Evolutionary conservation across 176 grass and related monocot genomes (phyloP), one percentile per base, ranked within the genome.

Genomic region (Oryza punctata): DNA sequence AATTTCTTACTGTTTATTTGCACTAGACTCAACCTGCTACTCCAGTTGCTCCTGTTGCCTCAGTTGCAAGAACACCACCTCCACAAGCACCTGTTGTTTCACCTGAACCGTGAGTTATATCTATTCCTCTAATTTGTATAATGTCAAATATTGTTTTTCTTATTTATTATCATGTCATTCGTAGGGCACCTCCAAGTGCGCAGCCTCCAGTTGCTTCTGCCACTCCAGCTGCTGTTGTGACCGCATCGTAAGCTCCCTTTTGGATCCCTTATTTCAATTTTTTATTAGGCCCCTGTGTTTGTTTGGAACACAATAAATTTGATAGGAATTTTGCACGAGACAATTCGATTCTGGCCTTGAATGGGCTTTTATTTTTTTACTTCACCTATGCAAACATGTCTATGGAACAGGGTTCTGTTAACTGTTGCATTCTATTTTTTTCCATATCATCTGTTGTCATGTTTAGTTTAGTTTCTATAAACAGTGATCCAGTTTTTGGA

Each of bases 81-180:
- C 47, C 82, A 84, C 79, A 86, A 84, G 78, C 89, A 76, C 89
- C 89, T 59, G 71, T 79, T 69, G 76, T 81, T 77, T 19, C 87
- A 69, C 78, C 86, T 75, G 78, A 87, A 83, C 65, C 61, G 94
- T 97, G 67, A 97, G 91, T 81, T 82, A 57, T 82, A 57, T 73
- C 69, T 16, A 27, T 76, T 65, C 18, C 18, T 59, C 28, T 73
- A 80, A 16, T 73, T 83, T 65, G 69, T 73, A 14, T 77, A 10
- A 16, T 86, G 7, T 12, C 44, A 24, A 24, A 26, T 88, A 59
- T 57, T 44, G 13, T 49, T 81, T 71, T 15, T 63, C 44, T 64
- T 66, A 81, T 24, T 76, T 24, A 66, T 44, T 91, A 7, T 69
- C 5, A 63, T 23, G 12, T 19, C 35, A 18, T 89, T n/a, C 26